Percentiles rank a stretch among this genome's conserved stretches.
phyloP scores from a whole-genome alignment of 164 flowering plant genomes.

The Saururus chinensis region DNA sequence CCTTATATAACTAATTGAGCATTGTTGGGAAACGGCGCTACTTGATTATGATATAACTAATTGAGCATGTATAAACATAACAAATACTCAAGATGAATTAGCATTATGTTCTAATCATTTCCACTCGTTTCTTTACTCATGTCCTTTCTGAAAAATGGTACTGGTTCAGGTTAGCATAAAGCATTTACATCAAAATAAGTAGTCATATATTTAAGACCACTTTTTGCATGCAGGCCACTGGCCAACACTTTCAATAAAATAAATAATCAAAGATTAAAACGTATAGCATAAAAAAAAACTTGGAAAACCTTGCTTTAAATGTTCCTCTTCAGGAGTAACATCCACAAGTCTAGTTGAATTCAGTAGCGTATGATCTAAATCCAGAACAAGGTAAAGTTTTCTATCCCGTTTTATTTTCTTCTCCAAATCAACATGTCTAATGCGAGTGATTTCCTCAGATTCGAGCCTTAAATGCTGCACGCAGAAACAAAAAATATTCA shows the following conservation, averaged over 20 bases:
- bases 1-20: no score
- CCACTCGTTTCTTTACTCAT: not conserved
- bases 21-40: no score
- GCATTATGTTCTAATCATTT: not conserved
- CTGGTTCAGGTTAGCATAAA: no score
- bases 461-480: constrained; percentile 60
- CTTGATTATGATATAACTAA: not conserved
- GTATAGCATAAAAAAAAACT: no score
- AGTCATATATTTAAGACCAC: no score
- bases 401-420: constrained; percentile 30
- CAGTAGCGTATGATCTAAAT: constrained; percentile 80
- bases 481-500: not conserved
- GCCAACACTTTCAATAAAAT: not conserved
- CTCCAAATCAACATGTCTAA: constrained; percentile 45
- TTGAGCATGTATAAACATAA: not conserved
- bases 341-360: constrained; percentile 51
- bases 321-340: constrained; percentile 46
- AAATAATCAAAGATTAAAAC: not conserved
- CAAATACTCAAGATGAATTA: not conserved
- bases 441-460: constrained; percentile 49
- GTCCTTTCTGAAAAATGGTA: not conserved
- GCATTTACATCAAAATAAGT: no score
- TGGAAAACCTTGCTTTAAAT: constrained; percentile 45
- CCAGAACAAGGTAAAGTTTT: constrained; percentile 68
- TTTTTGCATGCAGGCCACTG: not conserved